phyloP scores from a whole-genome alignment of 441 rosid species.

The Croton laevigatus region DNA sequence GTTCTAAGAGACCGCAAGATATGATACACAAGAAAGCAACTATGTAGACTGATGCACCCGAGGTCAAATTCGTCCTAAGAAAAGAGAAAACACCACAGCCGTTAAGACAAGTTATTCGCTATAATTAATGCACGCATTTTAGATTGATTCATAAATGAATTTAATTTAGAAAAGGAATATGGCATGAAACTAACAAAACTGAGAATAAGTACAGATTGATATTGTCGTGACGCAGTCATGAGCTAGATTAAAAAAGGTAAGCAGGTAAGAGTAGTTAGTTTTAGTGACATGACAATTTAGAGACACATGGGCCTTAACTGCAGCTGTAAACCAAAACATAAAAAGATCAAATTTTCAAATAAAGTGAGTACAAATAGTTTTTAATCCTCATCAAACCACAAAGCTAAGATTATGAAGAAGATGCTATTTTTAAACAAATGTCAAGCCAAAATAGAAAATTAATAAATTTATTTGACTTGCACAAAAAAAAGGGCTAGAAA shows the following conservation, averaged over 20 bases:
- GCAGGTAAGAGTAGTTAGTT: not conserved
- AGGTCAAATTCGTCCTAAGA: constrained; percentile 34
- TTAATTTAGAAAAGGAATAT: not conserved
- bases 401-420: not conserved
- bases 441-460: not conserved
- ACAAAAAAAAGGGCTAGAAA: not conserved
- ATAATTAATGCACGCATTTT: not conserved
- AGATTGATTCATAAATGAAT: not conserved
- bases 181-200: constrained; percentile 6
- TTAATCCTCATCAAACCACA: not conserved
- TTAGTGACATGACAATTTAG: not conserved
- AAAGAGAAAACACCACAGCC: not conserved
- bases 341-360: not conserved
- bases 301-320: not conserved
- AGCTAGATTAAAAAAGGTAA: not conserved
- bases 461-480: not conserved
- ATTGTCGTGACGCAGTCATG: not conserved
- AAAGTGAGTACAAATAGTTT: no score
- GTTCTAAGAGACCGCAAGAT: constrained; percentile 25
- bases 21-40: constrained; percentile 17
- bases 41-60: constrained; percentile 16
- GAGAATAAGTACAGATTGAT: not conserved
- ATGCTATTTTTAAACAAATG: not conserved
- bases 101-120: not conserved
- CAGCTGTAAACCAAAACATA: not conserved